Base-by-base conservation (phyloP, 352 stramenopile genomes). In the Globisporangium iwayamae region DNA sequence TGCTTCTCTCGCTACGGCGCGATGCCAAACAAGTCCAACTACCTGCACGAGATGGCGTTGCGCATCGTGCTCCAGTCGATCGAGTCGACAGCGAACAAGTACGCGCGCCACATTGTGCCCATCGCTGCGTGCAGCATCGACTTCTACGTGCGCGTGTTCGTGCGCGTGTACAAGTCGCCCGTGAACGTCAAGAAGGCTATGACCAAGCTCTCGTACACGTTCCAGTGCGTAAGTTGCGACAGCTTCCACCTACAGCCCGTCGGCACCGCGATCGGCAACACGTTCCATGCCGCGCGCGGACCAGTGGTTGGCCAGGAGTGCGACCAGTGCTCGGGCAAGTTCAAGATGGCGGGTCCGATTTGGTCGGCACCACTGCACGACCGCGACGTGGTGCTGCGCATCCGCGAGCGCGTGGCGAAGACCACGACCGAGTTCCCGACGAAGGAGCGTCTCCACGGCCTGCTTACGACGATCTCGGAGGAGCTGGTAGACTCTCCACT, bases 81-180 rank as follows among this genome's bases (percentile, higher is more conserved):
- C 46, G 96, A 98, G 65, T 87, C 90, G 22, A 81, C 81, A 3
- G 98, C 98, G 1, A 98, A 98, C 65, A 86, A 89, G 46, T 99
- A 99, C 73, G 93, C 96, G 67, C 80, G 96, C 56, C 94, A 97
- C 68, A 99, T 99, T 72, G 89, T 98, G 63, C 98, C 98, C 0
- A 90, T 99, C 22, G 89, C 98, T 25, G 98, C 91, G 41, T 97
- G 99, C 60, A 98, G 96, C 66, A 99, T 99, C 72, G 96, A 99
- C 63, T 99, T 99, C 73, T 99, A 99, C 82, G 86, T 99, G 47
- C 96, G 98, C 54, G 91, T 99, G 46, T 99, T 99, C 81, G 97
- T 99, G 16, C 95, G 98, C 63, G 96, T 99, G 47, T 98, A 96
- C 76, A 93, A 98, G 70, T 96, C 96, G 58, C 97, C 97, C 20